These are phyloP conservation scores for Hura crepitans DNA, from an alignment of 441 rosid genomes.

Conservation along the genomic window DNA sequence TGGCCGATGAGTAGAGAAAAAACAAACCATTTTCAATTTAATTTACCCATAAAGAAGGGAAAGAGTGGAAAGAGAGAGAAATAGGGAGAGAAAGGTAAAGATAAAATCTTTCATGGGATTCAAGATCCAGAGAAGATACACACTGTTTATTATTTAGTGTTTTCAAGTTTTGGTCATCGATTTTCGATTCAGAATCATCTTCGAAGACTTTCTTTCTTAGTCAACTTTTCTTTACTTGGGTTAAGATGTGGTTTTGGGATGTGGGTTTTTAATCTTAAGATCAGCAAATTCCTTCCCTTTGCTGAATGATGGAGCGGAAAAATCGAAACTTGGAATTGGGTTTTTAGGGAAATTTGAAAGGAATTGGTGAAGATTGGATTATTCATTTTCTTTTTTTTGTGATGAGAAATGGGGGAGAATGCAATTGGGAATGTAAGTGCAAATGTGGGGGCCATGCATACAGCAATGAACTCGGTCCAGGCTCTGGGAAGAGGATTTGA, in stretches of 20 bases:
- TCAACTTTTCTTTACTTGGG: not conserved
- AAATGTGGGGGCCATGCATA: conserved; percentile 41
- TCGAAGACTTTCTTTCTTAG: conserved; percentile 7
- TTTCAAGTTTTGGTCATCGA: not conserved
- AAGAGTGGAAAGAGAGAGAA: not conserved
- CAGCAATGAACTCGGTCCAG: conserved; percentile 56
- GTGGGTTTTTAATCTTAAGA: not conserved
- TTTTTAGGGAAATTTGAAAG: not conserved
- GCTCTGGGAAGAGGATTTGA: conserved; percentile 75
- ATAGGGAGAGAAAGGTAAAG: not conserved
- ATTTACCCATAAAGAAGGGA: conserved; percentile 4
- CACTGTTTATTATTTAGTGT: not conserved
- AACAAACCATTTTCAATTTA: not conserved
- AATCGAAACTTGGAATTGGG: not conserved
- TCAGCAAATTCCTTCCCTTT: not conserved
- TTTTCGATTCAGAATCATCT: conserved; percentile 10
- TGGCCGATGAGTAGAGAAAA: too few relatives aligned
- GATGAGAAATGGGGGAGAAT: conserved; percentile 45
- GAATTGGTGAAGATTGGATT: not conserved
- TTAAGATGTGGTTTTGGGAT: conserved; percentile 10
- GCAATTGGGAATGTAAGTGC: conserved; percentile 19
- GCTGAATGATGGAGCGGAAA: not conserved
- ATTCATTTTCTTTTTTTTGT: too few relatives aligned
- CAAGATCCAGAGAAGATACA: conserved; percentile 17
- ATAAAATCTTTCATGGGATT: not conserved